Base-by-base conservation (phyloP, 1,139 yeast genomes). In the Candida sp. region DNA sequence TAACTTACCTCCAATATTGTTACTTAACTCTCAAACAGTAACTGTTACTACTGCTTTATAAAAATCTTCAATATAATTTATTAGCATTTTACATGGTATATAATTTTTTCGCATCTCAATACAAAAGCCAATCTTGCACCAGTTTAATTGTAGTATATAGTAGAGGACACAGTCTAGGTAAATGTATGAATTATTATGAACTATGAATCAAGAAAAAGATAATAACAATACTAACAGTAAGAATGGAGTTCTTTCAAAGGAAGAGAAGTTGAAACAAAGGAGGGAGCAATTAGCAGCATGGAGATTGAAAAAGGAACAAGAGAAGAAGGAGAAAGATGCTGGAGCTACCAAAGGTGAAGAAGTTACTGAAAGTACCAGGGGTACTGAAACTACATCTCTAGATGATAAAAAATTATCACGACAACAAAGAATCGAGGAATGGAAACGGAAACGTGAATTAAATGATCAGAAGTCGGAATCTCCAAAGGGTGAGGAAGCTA, bases 41-140 rank as follows among this genome's bases (percentile, higher is more conserved):
- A 93, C 99, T 0, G 98, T 93, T 1, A 93, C 99, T 0, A 91
- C 97, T 9, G 90, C 95, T 21, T 69, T 87, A 49, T 87, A 68
- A 44, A 15, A 15, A 2, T 15, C 19, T 22, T 33, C 22, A n/a
- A 33, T 35, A n/a, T 21, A 35, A 7, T 21, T 22, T 11, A 35
- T 35, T 21, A 6, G 37, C 12, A 33, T 15, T 15, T 8, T 21
- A 36, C 12, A 37, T 29, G 3, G 19, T 29, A 34, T 19, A 11
- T 21, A 19, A 34, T 19, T 34, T 9, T 34, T 7, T 19, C 36
- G 21, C 21, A n/a, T 34, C 11, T 34, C 5, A 21, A 9, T 12
- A 11, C 4, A 15, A n/a, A 9, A 34, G 11, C 6, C 8, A 19
- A 21, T 19, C 15, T 34, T n/a, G 6, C n/a, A 25, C 2, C 19